These are phyloP conservation scores for Sungouiella thailandica DNA, from an alignment of 805 yeast species.

Conservation along the genomic window DNA sequence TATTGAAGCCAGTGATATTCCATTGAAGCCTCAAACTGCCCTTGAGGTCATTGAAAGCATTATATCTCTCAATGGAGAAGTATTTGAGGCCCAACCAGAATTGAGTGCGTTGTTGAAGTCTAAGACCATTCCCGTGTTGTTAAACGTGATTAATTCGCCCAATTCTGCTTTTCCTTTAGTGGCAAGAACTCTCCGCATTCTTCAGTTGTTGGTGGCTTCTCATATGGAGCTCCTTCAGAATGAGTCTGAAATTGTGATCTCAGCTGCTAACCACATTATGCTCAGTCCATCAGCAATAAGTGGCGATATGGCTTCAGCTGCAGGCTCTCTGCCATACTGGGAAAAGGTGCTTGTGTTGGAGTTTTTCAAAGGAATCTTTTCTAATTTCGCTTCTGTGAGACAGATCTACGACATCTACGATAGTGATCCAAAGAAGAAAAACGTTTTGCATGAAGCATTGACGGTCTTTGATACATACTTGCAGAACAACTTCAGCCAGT, in stretches of 20 bases:
- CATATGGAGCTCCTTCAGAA: slow-evolving; percentile 59
- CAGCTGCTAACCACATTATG: slow-evolving; percentile 70
- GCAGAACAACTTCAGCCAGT: slow-evolving; percentile 17
- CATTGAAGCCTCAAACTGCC: slow-evolving; percentile 56
- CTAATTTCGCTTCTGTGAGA: slow-evolving; percentile 49
- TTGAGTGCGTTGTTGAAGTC: slow-evolving; percentile 61
- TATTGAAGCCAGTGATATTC: slow-evolving; percentile 43
- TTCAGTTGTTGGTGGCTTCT: slow-evolving; percentile 52
- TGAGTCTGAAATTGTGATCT: slow-evolving; percentile 78
- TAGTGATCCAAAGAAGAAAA: slow-evolving; percentile 46
- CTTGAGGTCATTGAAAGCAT: slow-evolving; percentile 82
- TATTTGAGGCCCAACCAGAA: slow-evolving; percentile 58
- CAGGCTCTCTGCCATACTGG: slow-evolving; percentile 42
- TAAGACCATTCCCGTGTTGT: slow-evolving; percentile 68
- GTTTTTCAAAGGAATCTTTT: slow-evolving; percentile 54
- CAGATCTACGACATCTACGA: slow-evolving; percentile 63
- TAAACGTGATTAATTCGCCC: slow-evolving; percentile 55
- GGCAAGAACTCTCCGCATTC: slow-evolving; percentile 71
- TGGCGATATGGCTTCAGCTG: slow-evolving; percentile 2
- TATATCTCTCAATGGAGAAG: slow-evolving; percentile 52
- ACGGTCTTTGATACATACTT: slow-evolving; percentile 26
- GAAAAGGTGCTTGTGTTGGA: slow-evolving; percentile 71
- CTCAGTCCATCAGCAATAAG: slow-evolving; percentile 45
- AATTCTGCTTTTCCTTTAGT: slow-evolving; percentile 57
- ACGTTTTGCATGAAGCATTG: slow-evolving; percentile 55